These are phyloP conservation scores for Trichoderma afroharzianum DNA, from an alignment of 2,329 filamentous ascomycete genomes.

Conservation along the genomic window DNA sequence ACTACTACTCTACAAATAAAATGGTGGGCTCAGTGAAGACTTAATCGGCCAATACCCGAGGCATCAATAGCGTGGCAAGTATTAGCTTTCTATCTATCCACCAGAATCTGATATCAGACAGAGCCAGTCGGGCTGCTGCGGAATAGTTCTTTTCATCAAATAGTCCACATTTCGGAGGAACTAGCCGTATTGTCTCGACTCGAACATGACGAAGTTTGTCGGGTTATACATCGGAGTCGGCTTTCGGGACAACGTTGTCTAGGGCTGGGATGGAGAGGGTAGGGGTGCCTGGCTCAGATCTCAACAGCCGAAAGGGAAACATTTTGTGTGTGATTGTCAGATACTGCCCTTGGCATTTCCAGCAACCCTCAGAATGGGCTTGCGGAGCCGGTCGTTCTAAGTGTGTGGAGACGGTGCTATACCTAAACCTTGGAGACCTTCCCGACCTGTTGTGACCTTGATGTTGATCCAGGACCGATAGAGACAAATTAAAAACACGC, in stretches of 20 bases:
- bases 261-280: background rate
- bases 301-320: constrained; percentile 4
- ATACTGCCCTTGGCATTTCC: background rate
- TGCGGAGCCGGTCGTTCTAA: background rate
- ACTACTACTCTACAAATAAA: background rate
- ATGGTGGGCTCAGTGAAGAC: background rate
- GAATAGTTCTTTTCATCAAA: background rate
- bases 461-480: background rate
- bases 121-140: background rate
- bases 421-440: background rate
- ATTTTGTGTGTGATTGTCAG: background rate
- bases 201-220: background rate
- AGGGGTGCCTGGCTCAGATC: constrained; percentile 14
- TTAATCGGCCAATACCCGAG: background rate
- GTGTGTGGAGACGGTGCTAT: background rate
- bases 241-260: constrained; percentile 12
- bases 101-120: background rate
- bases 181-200: background rate
- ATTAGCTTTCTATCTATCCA: background rate
- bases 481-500: background rate
- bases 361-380: background rate
- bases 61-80: background rate
- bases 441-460: background rate
- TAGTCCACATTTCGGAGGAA: constrained; percentile 9
- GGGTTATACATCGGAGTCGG: constrained; percentile 9